A percentile compares a stretch with the other conserved stretches of the same genome.
Conservation (phyloP, 768 basidiomycete genomes). For the Psilocybe azurescens region DNA sequence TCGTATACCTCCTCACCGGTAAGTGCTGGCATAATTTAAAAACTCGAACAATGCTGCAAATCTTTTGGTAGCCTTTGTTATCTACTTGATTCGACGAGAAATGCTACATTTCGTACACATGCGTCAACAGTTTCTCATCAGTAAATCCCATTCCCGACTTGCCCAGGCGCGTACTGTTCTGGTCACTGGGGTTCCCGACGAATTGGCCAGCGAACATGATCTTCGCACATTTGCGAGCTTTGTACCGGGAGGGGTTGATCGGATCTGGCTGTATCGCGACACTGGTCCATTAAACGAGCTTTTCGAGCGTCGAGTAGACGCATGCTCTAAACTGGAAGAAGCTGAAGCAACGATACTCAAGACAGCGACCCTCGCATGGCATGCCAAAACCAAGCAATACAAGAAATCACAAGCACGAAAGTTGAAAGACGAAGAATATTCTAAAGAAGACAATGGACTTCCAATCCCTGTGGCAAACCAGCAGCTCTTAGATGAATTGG, state of each 20-base stretch:
- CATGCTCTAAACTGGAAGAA: conserved; percentile 58
- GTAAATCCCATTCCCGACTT: conserved; percentile 58
- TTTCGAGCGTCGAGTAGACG: conserved; percentile 49
- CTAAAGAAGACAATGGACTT: conserved; percentile 10
- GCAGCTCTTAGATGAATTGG: conserved; percentile 55
- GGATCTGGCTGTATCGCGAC: conserved; percentile 71
- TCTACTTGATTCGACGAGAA: conserved; percentile 63
- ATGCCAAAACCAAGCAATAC: conserved; percentile 39
- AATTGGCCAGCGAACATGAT: conserved; percentile 51
- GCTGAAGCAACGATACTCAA: conserved; percentile 57
- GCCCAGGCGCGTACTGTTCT: conserved; percentile 75
- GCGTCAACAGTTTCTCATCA: conserved; percentile 63
- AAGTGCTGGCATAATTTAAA: conserved; percentile 18
- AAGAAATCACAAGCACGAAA: conserved; percentile 34
- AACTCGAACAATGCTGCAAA: background rate
- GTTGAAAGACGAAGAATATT: conserved; percentile 33
- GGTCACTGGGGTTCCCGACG: conserved; percentile 65
- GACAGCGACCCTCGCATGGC: conserved; percentile 44
- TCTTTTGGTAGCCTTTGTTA: conserved; percentile 52
- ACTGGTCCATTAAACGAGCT: conserved; percentile 47
- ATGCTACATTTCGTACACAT: conserved; percentile 61
- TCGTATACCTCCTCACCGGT: conserved; percentile 58
- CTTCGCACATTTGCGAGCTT: conserved; percentile 61
- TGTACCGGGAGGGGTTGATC: conserved; percentile 71
- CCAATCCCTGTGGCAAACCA: conserved; percentile 29